Conservation (phyloP, 225 moss, liverwort and hornwort species). For the Thuidium tamariscinum region DNA sequence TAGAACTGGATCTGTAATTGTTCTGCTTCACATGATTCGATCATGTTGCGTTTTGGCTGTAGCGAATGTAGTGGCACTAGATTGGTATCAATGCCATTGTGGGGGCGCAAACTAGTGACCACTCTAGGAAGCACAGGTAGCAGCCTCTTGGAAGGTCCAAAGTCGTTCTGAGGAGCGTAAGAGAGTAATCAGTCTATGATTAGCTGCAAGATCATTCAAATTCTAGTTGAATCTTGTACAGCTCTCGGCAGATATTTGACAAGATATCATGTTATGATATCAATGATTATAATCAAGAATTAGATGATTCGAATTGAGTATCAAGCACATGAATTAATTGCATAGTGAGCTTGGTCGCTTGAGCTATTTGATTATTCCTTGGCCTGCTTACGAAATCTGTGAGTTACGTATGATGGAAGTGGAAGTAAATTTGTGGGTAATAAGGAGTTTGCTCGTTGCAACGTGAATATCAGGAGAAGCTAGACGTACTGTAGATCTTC, state of each 20-base stretch:
- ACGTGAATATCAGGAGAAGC: too few species aligned
- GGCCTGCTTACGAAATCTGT: neutral
- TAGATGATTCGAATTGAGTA: neutral
- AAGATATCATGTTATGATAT: neutral
- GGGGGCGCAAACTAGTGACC: neutral
- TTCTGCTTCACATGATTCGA: neutral
- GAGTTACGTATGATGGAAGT: neutral
- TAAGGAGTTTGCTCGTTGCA: too few species aligned
- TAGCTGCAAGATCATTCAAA: neutral
- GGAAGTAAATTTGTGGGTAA: neutral
- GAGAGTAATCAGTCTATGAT: neutral
- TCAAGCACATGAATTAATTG: neutral
- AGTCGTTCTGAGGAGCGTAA: neutral
- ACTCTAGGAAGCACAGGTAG: neutral
- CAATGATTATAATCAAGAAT: neutral
- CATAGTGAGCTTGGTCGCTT: too few species aligned
- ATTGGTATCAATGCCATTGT: neutral
- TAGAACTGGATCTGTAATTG: neutral
- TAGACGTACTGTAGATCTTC: fast-evolving
- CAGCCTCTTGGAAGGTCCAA: neutral
- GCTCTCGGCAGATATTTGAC: neutral
- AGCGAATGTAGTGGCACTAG: neutral
- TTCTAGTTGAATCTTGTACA: neutral
- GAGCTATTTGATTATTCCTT: neutral
- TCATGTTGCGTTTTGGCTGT: neutral